Percentiles rank a stretch among this genome's conserved stretches.
These are phyloP conservation scores for Phytopythium montanum DNA, from an alignment of 352 stramenopile genomes.

Conservation along the genomic window DNA sequence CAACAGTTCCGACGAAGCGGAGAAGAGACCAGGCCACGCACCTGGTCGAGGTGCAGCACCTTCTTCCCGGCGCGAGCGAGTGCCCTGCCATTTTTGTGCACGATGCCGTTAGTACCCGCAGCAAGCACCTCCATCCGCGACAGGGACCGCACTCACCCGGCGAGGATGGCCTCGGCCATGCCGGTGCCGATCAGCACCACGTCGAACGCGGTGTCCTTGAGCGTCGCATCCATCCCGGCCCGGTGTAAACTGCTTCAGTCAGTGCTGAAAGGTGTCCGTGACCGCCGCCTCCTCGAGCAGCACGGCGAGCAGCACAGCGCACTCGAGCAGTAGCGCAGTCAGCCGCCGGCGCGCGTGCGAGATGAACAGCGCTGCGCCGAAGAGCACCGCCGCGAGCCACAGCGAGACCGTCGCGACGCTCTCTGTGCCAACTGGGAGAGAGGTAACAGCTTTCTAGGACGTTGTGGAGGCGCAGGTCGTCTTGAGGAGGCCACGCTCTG, in stretches of 20 bases:
- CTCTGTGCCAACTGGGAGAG: too few relatives aligned
- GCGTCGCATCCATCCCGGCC: slow-evolving; percentile 28
- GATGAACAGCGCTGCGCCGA: slow-evolving; percentile 27
- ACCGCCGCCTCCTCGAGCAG: slow-evolving; percentile 18
- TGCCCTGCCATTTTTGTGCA: slow-evolving; percentile 25
- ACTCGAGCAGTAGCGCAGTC: slow-evolving; percentile 15
- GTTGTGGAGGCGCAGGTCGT: too few relatives aligned
- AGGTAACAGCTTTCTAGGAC: too few relatives aligned
- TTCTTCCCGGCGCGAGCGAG: slow-evolving; percentile 66
- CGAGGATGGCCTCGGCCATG: slow-evolving; percentile 76
- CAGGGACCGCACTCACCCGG: slow-evolving; percentile 32
- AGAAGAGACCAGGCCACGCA: slow-evolving; percentile 13
- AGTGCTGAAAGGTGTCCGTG: slow-evolving; percentile 12
- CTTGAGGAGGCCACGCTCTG: too few relatives aligned
- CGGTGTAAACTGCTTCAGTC: slow-evolving; percentile 4
- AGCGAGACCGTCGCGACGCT: slow-evolving; percentile 3
- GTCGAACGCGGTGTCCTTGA: slow-evolving; percentile 69
- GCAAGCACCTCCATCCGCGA: not conserved
- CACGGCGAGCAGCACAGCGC: slow-evolving; percentile 21
- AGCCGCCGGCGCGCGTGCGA: slow-evolving; percentile 29
- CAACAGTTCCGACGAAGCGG: not conserved
- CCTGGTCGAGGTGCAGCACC: slow-evolving; percentile 76
- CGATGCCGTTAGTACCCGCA: not conserved
- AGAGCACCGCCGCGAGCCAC: not conserved
- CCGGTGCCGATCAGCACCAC: slow-evolving; percentile 75